phyloP scores from a whole-genome alignment of 2,329 filamentous ascomycete species.

The Dothidotthia symphoricarpi region DNA sequence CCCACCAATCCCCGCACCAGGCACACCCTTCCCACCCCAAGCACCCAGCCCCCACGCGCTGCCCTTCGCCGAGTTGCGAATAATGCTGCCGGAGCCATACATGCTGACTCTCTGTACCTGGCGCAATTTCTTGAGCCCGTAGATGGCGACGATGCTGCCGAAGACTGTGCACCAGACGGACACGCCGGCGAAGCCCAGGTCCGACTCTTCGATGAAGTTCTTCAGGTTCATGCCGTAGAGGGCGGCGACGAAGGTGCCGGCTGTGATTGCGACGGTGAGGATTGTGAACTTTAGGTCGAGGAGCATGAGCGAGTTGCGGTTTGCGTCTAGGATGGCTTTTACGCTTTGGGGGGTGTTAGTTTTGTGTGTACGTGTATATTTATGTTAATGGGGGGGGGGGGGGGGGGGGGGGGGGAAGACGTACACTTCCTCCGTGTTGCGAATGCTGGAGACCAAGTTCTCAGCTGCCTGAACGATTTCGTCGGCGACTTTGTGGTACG shows the following conservation, averaged over 20 bases:
- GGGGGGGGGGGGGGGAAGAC: constrained; percentile 31
- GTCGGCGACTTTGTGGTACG: constrained; percentile 95
- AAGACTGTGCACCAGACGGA: constrained; percentile 68
- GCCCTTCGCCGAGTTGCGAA: constrained; percentile 13
- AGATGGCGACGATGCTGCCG: constrained; percentile 75
- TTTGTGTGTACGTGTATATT: too few species aligned
- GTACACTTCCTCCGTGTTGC: constrained; percentile 98
- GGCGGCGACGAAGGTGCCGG: constrained; percentile 93
- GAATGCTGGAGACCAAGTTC: constrained; percentile 88
- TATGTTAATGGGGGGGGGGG: background rate
- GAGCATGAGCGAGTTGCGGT: constrained; percentile 96
- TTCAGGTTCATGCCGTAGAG: constrained; percentile 99
- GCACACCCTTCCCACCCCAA: constrained; percentile 29
- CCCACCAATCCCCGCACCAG: constrained; percentile 15
- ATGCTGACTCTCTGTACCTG: constrained; percentile 87
- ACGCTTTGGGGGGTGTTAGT: constrained; percentile 58
- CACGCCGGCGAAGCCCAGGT: constrained; percentile 78
- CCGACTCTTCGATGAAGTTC: constrained; percentile 95
- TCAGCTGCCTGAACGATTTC: constrained; percentile 95
- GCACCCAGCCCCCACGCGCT: constrained; percentile 25
- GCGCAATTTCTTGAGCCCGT: constrained; percentile 78
- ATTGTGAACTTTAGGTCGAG: constrained; percentile 96
- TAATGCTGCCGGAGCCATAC: constrained; percentile 51
- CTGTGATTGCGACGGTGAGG: constrained; percentile 87
- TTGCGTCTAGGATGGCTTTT: constrained; percentile 94